phyloP scores from a whole-genome alignment of 2,329 filamentous ascomycete species.

The Huntiella omanensis region DNA sequence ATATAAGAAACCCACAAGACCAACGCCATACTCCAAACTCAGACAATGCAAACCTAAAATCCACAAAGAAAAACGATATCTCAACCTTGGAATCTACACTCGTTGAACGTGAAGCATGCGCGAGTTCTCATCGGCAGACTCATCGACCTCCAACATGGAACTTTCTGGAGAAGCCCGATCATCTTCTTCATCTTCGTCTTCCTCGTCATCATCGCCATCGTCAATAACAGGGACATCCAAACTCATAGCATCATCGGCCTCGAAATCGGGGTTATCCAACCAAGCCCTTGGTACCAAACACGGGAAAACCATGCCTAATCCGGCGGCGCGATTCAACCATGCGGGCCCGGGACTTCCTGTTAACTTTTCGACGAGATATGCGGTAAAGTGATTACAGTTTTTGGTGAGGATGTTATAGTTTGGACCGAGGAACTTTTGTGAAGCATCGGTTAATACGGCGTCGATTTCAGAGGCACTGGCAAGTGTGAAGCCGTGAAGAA shows the following conservation, averaged over 20 bases:
- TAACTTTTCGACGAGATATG: constrained; percentile 52
- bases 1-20: not conserved
- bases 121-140: constrained; percentile 19
- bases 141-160: constrained; percentile 36
- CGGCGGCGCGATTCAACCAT: constrained; percentile 73
- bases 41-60: not conserved
- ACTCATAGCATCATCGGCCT: constrained; percentile 51
- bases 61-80: not conserved
- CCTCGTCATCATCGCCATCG: constrained; percentile 49
- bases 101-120: constrained; percentile 12
- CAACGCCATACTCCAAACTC: not conserved
- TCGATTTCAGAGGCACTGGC: constrained; percentile 52
- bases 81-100: not conserved
- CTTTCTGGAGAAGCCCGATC: constrained; percentile 22
- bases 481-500: constrained; percentile 65
- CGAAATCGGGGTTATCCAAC: constrained; percentile 61
- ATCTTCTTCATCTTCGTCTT: constrained; percentile 26
- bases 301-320: constrained; percentile 60
- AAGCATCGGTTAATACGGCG: constrained; percentile 45
- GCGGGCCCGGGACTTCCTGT: constrained; percentile 50
- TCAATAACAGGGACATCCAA: constrained; percentile 51
- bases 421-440: constrained; percentile 54
- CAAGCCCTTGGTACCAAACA: constrained; percentile 70
- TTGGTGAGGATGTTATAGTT: constrained; percentile 65
- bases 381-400: constrained; percentile 83